phyloP scores from a whole-genome alignment of 2,329 filamentous ascomycete genomes.

The Botrytis galanthina region DNA sequence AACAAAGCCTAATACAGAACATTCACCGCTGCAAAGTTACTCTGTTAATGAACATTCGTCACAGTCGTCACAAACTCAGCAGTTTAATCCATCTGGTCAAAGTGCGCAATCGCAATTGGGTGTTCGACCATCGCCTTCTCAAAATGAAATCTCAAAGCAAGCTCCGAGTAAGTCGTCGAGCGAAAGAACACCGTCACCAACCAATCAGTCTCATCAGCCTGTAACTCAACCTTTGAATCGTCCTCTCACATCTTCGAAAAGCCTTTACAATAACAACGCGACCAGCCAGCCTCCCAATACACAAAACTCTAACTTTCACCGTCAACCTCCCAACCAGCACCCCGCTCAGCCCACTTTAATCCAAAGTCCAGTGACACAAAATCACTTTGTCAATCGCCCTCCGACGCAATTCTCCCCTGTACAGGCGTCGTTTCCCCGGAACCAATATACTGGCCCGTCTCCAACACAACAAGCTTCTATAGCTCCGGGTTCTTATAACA shows the following conservation, averaged over 20 bases:
- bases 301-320: background rate
- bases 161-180: background rate
- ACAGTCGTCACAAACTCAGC: background rate
- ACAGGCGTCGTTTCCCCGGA: background rate
- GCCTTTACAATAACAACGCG: background rate
- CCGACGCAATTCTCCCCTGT: background rate
- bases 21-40: background rate
- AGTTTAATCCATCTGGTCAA: background rate
- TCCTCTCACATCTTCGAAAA: background rate
- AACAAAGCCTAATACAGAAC: background rate
- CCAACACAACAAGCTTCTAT: background rate
- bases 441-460: background rate
- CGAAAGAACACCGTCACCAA: background rate
- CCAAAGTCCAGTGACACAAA: background rate
- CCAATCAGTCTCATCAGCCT: background rate
- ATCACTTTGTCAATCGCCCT: background rate
- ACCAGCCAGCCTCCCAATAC: background rate
- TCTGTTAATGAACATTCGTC: background rate
- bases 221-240: background rate
- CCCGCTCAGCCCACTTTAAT: background rate
- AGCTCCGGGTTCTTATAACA: background rate
- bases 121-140: background rate
- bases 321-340: background rate
- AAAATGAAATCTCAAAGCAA: background rate
- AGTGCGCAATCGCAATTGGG: background rate